Evolutionary conservation across 225 moss, liverwort and hornwort genomes (phyloP).

Genomic region (Pleurozium schreberi): DNA sequence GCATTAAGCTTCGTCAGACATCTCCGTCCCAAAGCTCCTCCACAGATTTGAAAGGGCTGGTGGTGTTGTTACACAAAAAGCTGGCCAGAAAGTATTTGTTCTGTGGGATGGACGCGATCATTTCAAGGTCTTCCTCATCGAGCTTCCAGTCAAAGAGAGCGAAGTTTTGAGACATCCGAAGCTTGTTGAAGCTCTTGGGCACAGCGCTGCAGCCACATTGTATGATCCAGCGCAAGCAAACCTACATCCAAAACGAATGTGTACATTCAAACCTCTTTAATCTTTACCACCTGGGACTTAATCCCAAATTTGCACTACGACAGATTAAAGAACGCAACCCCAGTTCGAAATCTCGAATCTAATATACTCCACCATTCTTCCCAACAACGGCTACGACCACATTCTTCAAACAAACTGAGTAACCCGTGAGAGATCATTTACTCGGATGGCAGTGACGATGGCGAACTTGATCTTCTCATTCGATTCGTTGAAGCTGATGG

Average conservation of each 20-base stretch:
- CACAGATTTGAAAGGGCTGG: constrained; percentile 30
- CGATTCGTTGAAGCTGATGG: constrained; percentile 43
- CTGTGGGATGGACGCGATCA: constrained; percentile 37
- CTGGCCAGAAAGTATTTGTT: constrained; percentile 21
- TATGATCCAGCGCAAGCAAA: constrained; percentile 53
- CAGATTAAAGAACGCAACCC: neutral
- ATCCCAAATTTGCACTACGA: neutral
- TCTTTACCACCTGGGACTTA: neutral
- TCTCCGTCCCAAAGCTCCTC: constrained; percentile 79
- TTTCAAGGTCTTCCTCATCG: constrained; percentile 32
- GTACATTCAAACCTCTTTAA: neutral
- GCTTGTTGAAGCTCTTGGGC: constrained; percentile 56
- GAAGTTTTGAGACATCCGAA: constrained; percentile 51
- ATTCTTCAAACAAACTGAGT: neutral
- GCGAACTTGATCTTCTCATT: constrained; percentile 39
- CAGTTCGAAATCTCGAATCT: neutral
- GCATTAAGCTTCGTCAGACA: neutral
- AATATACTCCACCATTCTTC: neutral
- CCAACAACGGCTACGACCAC: neutral
- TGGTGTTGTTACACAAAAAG: constrained; percentile 29
- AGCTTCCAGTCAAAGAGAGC: constrained; percentile 48
- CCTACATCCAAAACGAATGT: constrained; percentile 1
- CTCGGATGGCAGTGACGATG: constrained; percentile 37
- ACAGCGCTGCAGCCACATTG: constrained; percentile 45
- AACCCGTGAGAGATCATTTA: neutral